Base-by-base conservation (phyloP, 129 eudicot species). In the Flaveria sonorensis region DNA sequence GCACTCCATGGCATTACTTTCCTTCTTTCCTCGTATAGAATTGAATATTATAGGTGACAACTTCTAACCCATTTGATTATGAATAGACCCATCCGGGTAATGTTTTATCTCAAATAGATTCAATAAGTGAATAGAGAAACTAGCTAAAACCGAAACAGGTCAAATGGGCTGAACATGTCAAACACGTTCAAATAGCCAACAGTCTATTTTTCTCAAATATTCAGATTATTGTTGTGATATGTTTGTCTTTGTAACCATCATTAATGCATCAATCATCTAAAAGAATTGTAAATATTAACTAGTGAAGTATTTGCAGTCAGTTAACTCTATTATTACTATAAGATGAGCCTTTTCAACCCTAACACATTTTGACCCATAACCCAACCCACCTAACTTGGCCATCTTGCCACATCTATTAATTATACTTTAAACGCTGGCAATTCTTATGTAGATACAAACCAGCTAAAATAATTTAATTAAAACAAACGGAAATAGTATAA, bases 21-120 rank as follows among this genome's bases (percentile, higher is more conserved):
- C 72, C 79, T 81, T 72, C 7, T 30, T 19, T 47, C 65, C 64
- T 10, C 75, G 63, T 60, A 30, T 30, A 10, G 20, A 51, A 51
- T 71, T 14, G 20, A 71, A 50, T 53, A 53, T n/a, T n/a, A 18
- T 3, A 48, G 53, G 16, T 48, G 53, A 30, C 53, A 48, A 48
- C 12, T 48, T 48, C 53, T 30, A 48, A 13, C 53, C 53, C 53
- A 48, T 10, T 50, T 50, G 0, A 13, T 2, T 50, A 4, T 13
- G 13, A 50, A 50, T 14, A 53, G 60, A 20, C 23, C 6, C 23
- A 53, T 53, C 18, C n/a, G 6, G 23, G 60, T 6, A 16, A 14
- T 50, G 18, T 50, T 50, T 50, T 50, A 50, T 50, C 55, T 50
- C 55, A 50, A 48, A 48, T 48, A 13, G 19, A 20, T 52, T 6